Percentiles rank a stretch among this genome's conserved stretches.
These are phyloP conservation scores for Yamadazyma philogaea DNA, from an alignment of 805 yeast species.

Conservation along the genomic window DNA sequence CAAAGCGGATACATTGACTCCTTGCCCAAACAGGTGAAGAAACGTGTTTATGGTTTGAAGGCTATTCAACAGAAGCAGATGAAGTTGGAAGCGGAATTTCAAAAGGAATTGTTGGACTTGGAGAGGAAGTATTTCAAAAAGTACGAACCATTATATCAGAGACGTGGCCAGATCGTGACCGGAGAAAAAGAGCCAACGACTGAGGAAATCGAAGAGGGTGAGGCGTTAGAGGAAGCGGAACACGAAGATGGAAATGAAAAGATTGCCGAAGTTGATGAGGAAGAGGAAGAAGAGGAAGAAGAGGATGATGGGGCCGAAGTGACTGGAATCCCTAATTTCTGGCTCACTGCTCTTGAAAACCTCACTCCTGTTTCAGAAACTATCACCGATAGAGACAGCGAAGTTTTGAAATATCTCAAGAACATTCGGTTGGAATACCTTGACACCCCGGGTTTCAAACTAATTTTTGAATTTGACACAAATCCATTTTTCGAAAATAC, in stretches of 20 bases:
- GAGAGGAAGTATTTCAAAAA: constrained; percentile 74
- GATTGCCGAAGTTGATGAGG: constrained; percentile 22
- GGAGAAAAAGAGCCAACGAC: constrained; percentile 76
- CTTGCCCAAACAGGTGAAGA: constrained; percentile 69
- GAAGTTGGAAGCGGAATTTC: constrained; percentile 86
- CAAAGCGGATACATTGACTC: constrained; percentile 82
- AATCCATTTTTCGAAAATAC: constrained; percentile 78
- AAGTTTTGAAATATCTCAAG: constrained; percentile 63
- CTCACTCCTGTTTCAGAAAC: constrained; percentile 76
- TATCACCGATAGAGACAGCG: constrained; percentile 86
- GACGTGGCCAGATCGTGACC: constrained; percentile 65
- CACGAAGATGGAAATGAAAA: constrained; percentile 34
- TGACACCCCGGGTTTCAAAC: constrained; percentile 81
- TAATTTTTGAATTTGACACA: constrained; percentile 72
- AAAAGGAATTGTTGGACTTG: constrained; percentile 78
- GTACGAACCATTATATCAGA: constrained; percentile 73
- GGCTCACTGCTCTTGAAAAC: constrained; percentile 94
- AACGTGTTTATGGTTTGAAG: constrained; percentile 79
- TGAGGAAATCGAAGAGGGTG: constrained; percentile 78
- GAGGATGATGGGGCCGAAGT: constrained; percentile 38
- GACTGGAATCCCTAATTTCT: constrained; percentile 87
- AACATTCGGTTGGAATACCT: constrained; percentile 80
- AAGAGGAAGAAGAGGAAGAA: constrained; percentile 32
- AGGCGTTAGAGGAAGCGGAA: constrained; percentile 59
- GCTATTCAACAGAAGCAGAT: constrained; percentile 75